Evolutionary conservation across 1,284 basidiomycete genomes (phyloP), one percentile per base, ranked within the genome.

Genomic region (Pisolithus thermaeus): DNA sequence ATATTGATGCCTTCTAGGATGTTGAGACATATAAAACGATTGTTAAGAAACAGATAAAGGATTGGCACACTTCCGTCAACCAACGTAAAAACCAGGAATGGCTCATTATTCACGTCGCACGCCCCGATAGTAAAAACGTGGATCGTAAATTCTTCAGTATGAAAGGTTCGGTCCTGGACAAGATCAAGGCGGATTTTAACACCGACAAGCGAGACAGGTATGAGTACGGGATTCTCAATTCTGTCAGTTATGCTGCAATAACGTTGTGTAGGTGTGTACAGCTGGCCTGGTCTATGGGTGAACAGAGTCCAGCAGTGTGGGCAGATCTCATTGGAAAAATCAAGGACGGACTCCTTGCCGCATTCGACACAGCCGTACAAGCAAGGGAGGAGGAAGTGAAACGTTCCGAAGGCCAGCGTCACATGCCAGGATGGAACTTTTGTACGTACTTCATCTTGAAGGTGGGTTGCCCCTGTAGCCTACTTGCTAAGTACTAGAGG

Each of bases 341-440:
- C 58, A 98, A 97, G 70, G 95, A 98, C 52, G 87, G 87, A 12
- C 68, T 97, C 14, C 70, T 96, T 18, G 73, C 75, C 35, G 87
- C 93, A 0, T 93, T 98, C 57, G 92, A 97, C 61, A 71, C 74
- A 8, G 83, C 88, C 6, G 77, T 98, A 39, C 71, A 78, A 6
- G 83, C 86, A 58, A 79, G 90, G 16, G 90, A 94, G 63, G 94
- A 97, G 46, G 92, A 96, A 54, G 85, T 97, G 2, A 85, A 80
- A 61, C 80, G 89, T 23, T 91, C 90, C 0, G 94, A 97, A 65
- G 77, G 82, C 45, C 91, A 96, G 65, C 77, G 89, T 52, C 78
- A 85, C 56, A 89, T 92, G 79, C 89, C 91, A 1, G 94, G 93
- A 2, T 97, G 95, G 95, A 95, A 97, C 66, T 97, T 96, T 64